Percentiles rank a stretch among this genome's conserved stretches.
phyloP scores from a whole-genome alignment of 257 asterid species.

The Coffea eugenioides region DNA sequence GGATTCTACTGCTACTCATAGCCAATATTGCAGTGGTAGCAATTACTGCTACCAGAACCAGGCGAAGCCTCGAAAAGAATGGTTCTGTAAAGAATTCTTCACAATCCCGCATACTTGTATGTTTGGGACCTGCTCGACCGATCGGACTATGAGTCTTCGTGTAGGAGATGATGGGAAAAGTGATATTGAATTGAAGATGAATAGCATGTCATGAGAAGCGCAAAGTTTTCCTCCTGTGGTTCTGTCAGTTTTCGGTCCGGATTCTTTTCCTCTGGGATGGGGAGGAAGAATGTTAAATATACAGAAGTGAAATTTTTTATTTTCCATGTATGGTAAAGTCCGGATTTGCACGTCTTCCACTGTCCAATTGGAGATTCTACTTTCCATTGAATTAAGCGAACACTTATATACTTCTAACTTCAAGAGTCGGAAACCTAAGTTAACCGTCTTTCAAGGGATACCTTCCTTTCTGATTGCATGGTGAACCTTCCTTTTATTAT shows the following conservation, averaged over 20 bases:
- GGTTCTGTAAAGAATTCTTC: background rate
- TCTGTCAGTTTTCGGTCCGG: background rate
- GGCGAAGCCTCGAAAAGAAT: background rate
- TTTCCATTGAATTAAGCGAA: background rate
- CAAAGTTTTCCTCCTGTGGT: constrained; percentile 25
- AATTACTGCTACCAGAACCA: constrained; percentile 26
- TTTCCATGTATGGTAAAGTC: background rate
- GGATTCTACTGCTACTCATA: constrained; percentile 8
- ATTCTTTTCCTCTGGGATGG: background rate
- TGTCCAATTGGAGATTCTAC: background rate
- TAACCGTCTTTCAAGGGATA: background rate
- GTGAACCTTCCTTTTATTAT: background rate
- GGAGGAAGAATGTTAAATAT: background rate
- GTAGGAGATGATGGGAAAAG: background rate
- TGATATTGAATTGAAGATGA: background rate
- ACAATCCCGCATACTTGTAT: background rate
- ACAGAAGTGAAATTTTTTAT: no score
- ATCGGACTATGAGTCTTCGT: background rate
- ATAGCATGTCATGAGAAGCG: constrained; percentile 36
- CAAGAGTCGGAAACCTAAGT: background rate
- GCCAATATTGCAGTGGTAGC: constrained; percentile 21
- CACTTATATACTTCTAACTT: no score
- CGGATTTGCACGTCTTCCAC: background rate
- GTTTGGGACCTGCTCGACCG: background rate
- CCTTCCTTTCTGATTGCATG: background rate